These are phyloP conservation scores for Metrosideros polymorpha DNA, from an alignment of 441 rosid species.

Conservation along the genomic window DNA sequence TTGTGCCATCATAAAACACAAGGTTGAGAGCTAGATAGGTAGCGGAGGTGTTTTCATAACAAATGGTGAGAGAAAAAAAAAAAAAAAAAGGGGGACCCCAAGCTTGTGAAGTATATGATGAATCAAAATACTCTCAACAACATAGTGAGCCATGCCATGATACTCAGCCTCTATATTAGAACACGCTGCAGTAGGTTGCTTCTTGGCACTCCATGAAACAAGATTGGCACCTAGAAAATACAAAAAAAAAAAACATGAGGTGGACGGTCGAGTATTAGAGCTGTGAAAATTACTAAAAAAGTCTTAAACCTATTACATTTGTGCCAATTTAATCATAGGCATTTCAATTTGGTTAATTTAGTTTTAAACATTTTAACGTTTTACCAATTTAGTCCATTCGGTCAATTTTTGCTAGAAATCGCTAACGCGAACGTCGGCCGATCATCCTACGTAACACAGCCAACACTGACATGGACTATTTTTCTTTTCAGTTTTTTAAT, in stretches of 20 bases:
- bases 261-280: background rate
- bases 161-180: background rate
- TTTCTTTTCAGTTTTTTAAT: too few relatives aligned
- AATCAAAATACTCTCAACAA: background rate
- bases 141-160: background rate
- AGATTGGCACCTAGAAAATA: background rate
- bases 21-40: background rate
- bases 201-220: background rate
- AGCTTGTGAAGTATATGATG: background rate
- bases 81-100: background rate
- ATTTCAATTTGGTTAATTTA: too few relatives aligned
- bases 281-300: too few relatives aligned
- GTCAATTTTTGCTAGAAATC: too few relatives aligned
- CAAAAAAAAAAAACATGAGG: background rate
- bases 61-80: background rate
- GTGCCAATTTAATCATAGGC: too few relatives aligned
- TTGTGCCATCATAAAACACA: background rate
- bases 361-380: too few relatives aligned
- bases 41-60: background rate
- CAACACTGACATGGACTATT: too few relatives aligned
- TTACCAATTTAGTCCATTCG: too few relatives aligned
- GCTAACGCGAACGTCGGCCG: too few relatives aligned
- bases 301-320: too few relatives aligned
- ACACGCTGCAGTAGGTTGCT: background rate
- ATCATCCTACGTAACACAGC: too few relatives aligned